phyloP scores from a whole-genome alignment of 164 flowering plant genomes.

The Platanus orientalis region DNA sequence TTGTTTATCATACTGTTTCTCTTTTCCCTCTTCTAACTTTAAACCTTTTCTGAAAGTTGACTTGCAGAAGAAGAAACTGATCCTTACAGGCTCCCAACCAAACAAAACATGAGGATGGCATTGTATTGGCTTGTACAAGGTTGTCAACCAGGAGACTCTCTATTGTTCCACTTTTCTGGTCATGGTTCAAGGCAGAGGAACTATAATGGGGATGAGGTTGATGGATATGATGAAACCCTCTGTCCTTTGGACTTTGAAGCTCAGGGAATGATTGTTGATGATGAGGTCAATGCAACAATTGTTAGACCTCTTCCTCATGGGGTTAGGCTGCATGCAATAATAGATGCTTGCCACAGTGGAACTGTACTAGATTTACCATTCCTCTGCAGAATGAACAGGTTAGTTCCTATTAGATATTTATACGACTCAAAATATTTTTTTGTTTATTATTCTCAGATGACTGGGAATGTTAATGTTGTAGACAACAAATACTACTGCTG shows the following conservation, averaged over 20 bases:
- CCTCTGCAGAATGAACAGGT: slow-evolving; percentile 64
- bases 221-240: slow-evolving; percentile 74
- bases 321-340: slow-evolving; percentile 66
- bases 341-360: slow-evolving; percentile 78
- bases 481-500: neutral
- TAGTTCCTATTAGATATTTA: slow-evolving; percentile 4
- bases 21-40: neutral
- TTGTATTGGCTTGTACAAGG: slow-evolving; percentile 68
- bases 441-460: neutral
- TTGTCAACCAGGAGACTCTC: slow-evolving; percentile 65
- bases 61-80: slow-evolving; percentile 59
- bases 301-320: slow-evolving; percentile 65
- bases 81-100: slow-evolving; percentile 52
- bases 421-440: no score
- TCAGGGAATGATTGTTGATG: slow-evolving; percentile 62
- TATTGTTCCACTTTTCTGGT: slow-evolving; percentile 68
- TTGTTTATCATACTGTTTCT: neutral
- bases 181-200: slow-evolving; percentile 59
- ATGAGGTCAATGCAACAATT: slow-evolving; percentile 62
- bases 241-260: slow-evolving; percentile 64
- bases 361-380: slow-evolving; percentile 64
- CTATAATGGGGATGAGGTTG: slow-evolving; percentile 56
- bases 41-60: slow-evolving; percentile 9
- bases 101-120: slow-evolving; percentile 58
- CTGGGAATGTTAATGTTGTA: neutral